Percentiles rank a stretch among this genome's conserved stretches.
phyloP scores from a whole-genome alignment of 2,329 filamentous ascomycete species.

The Verticillium alfalfae region DNA sequence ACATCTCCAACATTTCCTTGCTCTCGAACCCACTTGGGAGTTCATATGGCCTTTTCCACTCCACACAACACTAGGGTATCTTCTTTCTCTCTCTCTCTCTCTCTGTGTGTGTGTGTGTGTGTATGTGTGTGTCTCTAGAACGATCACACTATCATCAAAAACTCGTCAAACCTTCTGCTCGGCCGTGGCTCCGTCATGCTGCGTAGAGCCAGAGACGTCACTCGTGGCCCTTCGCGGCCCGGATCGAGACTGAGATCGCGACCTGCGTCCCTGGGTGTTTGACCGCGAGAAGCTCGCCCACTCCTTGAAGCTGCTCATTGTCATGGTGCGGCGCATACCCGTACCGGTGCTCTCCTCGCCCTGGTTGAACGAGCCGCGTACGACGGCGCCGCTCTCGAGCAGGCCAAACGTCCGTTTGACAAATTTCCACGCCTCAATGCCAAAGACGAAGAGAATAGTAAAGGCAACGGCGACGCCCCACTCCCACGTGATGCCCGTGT shows the following conservation, averaged over 20 bases:
- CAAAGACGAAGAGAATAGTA: conserved; percentile 58
- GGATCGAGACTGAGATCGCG: neutral
- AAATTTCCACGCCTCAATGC: conserved; percentile 69
- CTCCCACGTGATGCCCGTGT: conserved; percentile 67
- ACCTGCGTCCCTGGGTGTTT: neutral
- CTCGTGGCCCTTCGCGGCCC: conserved; percentile 5
- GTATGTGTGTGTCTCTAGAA: too few species aligned
- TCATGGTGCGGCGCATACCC: conserved; percentile 40
- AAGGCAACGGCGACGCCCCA: conserved; percentile 65
- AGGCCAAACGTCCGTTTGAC: conserved; percentile 53
- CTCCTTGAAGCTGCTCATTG: conserved; percentile 45
- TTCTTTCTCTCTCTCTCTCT: neutral
- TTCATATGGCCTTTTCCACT: neutral
- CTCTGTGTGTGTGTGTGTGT: too few species aligned
- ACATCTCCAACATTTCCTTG: neutral
- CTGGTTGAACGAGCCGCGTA: conserved; percentile 46
- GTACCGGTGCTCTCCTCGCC: conserved; percentile 38
- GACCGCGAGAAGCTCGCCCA: conserved; percentile 25
- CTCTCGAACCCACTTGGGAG: neutral
- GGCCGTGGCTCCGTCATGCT: neutral
- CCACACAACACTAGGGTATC: neutral
- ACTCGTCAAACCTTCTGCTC: neutral
- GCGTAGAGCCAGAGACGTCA: conserved; percentile 10
- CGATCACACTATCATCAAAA: too few species aligned
- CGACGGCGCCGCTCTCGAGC: conserved; percentile 46